Base-by-base conservation (phyloP, 2,329 filamentous ascomycete species). In the Alternaria angustiovoidea region DNA sequence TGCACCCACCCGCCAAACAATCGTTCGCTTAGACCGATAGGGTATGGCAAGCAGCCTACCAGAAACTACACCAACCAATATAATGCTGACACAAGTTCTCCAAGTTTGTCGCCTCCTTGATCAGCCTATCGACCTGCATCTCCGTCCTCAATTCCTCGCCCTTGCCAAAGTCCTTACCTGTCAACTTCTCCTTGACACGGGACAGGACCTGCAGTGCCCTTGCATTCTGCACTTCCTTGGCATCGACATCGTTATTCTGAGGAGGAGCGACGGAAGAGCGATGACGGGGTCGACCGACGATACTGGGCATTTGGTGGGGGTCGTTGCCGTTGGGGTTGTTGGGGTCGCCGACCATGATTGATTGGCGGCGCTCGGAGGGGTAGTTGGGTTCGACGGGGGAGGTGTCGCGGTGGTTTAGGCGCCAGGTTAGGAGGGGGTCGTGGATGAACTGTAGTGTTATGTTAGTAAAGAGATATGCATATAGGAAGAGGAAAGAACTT, bases 81-180 rank as follows among this genome's bases (percentile, higher is more conserved):
- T 97, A 99, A 82, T 98, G 95, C 84, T 98, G 95, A 78, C 95
- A 99, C 63, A 99, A 83, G 78, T 98, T 98, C 85, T 98, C 95
- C 71, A 98, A 84, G 75, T 95, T 97, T 7, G 95, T 99, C 22
- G 95, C 95, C 82, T 99, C 94, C 63, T 91, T 90, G 70, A 99
- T 91, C 72, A 99, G 83, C 79, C 96, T 94, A 79, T 97, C 94
- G 5, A 99, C 96, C 81, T 99, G 95, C 63, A 88, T 88, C 57
- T 92, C 89, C 22, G 96, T 89, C 59, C 89, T 90, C 64, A 99
- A 85, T 80, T 98, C 94, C 72, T 96, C 68, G 1, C 63, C 63
- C 3, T 89, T 86, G 79, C 93, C 94, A 80, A 99, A 99, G 77
- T 99, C 95, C 20, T 91, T 87, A 8, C 95, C 95, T 0, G 93